Evolutionary conservation across 495 filamentous ascomycete species (phyloP), one percentile per base, ranked within the genome.

Genomic region (Symbiotaphrina buchneri): DNA sequence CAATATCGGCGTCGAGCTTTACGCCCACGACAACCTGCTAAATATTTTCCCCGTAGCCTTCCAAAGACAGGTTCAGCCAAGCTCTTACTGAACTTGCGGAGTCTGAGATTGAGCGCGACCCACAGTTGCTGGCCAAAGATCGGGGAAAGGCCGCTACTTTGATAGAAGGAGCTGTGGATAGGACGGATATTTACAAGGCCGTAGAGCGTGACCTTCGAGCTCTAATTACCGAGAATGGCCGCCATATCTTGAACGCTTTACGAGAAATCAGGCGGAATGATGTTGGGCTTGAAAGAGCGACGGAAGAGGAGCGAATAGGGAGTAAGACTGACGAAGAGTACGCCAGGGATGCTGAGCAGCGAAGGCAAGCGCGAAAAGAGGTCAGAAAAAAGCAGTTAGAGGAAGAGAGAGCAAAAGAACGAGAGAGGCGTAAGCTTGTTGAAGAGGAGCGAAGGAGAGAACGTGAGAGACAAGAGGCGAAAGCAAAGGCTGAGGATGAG

Each of bases 281-380:
- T 38, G 65, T 90, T 34, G 83, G 83, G 6, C 64, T 70, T 10
- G 77, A 75, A 23, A 58, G 53, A 2, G 79, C 82, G 10, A 54
- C 54, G 3, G 62, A 70, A 35, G 83, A 93, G 44, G 54, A 70
- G 35, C 39, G 51, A 16, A 59, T 63, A 17, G 83, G 83, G 2
- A 64, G 65, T 37, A 91, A 80, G 47, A 81, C 73, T 4, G 82
- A 91, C 39, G 74, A 72, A 27, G 74, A 83, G 32, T 92, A 85
- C 42, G 76, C 70, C 10, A 55, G 57, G 21, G 68, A 81, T 37
- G 68, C 78, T 1, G 68, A 66, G n/a, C 55, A 49, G n/a, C 66
- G 69, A 35, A 56, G 66, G 3, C 62, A 63, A 7, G 65, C 70
- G 39, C 65, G 74, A 28, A 73, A 73, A 15, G 67, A 59, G 19